phyloP scores from a whole-genome alignment of 345 rosid species.

The Streptanthus diversifolius region DNA sequence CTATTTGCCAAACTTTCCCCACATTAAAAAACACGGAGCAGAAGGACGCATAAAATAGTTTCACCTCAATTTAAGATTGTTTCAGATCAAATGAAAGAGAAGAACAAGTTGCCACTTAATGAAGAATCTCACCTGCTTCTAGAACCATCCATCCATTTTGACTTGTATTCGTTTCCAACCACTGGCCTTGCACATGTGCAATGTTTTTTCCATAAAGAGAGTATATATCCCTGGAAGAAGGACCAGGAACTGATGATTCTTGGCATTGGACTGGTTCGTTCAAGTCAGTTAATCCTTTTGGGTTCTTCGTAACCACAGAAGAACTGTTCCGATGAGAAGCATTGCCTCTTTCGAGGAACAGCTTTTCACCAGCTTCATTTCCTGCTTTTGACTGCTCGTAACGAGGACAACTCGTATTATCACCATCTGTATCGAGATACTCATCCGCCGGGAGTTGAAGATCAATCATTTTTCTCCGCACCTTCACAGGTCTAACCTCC shows the following conservation, averaged over 20 bases:
- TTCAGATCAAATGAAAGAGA: background rate
- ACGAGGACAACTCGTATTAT: slow-evolving; percentile 29
- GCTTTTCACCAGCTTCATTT: slow-evolving; percentile 38
- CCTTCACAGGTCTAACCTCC: slow-evolving; percentile 69
- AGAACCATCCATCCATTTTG: slow-evolving; percentile 28
- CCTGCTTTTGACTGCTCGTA: slow-evolving; percentile 36
- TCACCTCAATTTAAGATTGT: background rate
- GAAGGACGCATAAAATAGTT: background rate
- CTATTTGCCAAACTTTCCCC: too few species aligned
- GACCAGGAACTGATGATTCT: slow-evolving; percentile 31
- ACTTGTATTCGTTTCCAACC: slow-evolving; percentile 39
- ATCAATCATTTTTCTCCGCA: slow-evolving; percentile 74
- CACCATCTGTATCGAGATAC: slow-evolving; percentile 61
- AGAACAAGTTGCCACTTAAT: slow-evolving; percentile 5
- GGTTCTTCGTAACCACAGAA: slow-evolving; percentile 34
- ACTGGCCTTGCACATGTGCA: slow-evolving; percentile 27
- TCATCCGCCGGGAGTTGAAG: slow-evolving; percentile 81
- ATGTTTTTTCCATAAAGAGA: slow-evolving; percentile 40
- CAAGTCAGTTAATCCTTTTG: slow-evolving; percentile 61
- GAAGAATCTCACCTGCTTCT: slow-evolving; percentile 56
- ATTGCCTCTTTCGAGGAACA: slow-evolving; percentile 34
- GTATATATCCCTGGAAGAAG: slow-evolving; percentile 32
- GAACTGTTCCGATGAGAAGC: slow-evolving; percentile 38
- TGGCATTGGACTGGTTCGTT: slow-evolving; percentile 62
- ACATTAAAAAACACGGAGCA: background rate